These are phyloP conservation scores for Cenchrus americanus DNA, from an alignment of 176 grass and related monocot genomes.

Conservation along the genomic window DNA sequence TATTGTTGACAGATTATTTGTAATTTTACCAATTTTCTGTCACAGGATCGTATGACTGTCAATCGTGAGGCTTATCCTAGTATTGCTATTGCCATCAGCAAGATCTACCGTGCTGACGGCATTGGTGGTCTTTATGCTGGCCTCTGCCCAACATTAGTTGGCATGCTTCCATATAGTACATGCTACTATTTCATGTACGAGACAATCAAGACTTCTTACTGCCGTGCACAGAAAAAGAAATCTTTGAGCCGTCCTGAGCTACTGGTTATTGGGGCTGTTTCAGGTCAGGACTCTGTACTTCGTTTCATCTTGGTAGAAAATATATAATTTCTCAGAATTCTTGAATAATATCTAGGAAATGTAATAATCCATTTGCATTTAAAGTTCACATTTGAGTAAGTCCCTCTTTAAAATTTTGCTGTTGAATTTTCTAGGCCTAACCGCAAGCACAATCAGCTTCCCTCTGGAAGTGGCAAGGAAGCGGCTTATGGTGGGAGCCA, in stretches of 20 bases:
- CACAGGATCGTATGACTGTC: slow-evolving; percentile 77
- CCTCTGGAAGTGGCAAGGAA: slow-evolving; percentile 93
- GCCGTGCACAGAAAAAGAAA: slow-evolving; percentile 60
- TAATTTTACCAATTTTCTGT: not conserved
- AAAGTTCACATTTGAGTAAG: not conserved
- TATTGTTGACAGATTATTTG: slow-evolving; percentile 1
- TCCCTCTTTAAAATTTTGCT: not conserved
- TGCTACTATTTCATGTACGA: slow-evolving; percentile 98
- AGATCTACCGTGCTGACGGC: slow-evolving; percentile 62
- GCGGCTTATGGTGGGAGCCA: slow-evolving; percentile 77
- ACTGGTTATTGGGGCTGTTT: slow-evolving; percentile 74
- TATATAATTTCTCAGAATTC: not conserved
- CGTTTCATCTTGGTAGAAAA: not conserved
- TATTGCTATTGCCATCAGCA: slow-evolving; percentile 65
- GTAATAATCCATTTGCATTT: not conserved
- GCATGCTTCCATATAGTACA: slow-evolving; percentile 95
- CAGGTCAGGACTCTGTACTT: slow-evolving; percentile 51
- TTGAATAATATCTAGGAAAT: slow-evolving; percentile 14
- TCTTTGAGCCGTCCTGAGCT: slow-evolving; percentile 70
- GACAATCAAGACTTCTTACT: slow-evolving; percentile 75
- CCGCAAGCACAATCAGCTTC: slow-evolving; percentile 88
- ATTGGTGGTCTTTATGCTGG: slow-evolving; percentile 76
- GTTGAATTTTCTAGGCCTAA: slow-evolving; percentile 61
- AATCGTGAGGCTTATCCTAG: slow-evolving; percentile 68
- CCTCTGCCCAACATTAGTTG: slow-evolving; percentile 69